Evolutionary conservation across 169 alveolate species (phyloP).

Genomic region (Plasmodium knowlesi): DNA sequence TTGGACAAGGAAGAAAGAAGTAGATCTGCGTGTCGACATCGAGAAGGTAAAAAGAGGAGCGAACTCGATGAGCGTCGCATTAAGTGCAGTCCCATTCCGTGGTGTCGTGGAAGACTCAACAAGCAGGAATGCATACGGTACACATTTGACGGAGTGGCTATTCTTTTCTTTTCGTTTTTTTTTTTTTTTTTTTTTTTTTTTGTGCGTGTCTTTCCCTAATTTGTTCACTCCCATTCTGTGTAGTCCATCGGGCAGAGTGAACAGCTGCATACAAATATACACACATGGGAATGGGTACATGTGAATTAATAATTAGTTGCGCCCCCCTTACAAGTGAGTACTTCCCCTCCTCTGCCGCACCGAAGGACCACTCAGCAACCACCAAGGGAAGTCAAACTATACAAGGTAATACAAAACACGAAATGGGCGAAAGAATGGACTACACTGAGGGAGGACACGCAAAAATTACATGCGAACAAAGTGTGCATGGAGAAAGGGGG

Average conservation of each 20-base stretch:
- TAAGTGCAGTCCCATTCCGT: no score
- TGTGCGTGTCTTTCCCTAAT: not conserved
- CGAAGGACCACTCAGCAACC: not conserved
- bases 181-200: no score
- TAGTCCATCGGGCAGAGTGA: not conserved
- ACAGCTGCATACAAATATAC: not conserved
- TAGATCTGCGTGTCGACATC: not conserved
- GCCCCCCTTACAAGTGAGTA: not conserved
- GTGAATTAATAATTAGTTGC: not conserved
- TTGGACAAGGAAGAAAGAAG: not conserved
- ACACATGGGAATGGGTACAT: not conserved
- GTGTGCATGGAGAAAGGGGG: not conserved
- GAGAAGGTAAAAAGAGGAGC: not conserved
- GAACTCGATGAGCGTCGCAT: not conserved
- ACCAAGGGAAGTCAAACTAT: not conserved
- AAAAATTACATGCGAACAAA: not conserved
- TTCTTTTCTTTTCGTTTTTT: no score
- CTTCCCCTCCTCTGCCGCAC: not conserved
- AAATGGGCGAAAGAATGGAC: not conserved
- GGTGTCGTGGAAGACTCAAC: not conserved
- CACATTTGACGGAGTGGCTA: not conserved
- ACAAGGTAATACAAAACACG: not conserved
- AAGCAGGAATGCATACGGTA: not conserved
- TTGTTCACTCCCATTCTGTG: not conserved
- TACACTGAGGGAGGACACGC: not conserved